A percentile compares a stretch with the other conserved stretches of the same genome.
Evolutionary conservation across 306 rosid genomes (phyloP).

Genomic region (Sicyos baderoa): DNA sequence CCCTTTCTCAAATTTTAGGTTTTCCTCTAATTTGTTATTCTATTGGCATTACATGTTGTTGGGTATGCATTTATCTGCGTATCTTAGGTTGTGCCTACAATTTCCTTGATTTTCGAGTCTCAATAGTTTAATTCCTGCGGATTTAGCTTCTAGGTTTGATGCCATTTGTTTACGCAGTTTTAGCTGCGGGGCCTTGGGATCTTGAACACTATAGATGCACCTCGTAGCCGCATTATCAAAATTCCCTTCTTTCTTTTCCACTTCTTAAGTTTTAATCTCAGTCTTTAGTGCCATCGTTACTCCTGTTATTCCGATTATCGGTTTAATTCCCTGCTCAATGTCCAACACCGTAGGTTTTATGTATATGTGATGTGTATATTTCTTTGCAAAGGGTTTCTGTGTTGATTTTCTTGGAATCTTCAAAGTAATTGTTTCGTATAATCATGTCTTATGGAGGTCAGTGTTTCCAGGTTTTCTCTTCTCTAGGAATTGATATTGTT

Average conservation of each 20-base stretch:
- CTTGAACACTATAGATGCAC: too few relatives aligned
- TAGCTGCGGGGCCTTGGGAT: too few relatives aligned
- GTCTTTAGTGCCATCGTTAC: neutral
- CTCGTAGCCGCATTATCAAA: constrained; percentile 3
- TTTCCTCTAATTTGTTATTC: neutral
- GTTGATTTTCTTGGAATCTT: neutral
- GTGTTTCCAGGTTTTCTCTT: neutral
- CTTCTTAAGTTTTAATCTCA: neutral
- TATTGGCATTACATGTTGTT: neutral
- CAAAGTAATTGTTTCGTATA: neutral
- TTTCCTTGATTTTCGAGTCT: constrained; percentile 2
- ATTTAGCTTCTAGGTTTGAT: neutral
- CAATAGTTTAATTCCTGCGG: neutral
- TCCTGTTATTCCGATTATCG: neutral
- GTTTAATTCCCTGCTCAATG: neutral
- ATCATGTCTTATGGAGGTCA: neutral
- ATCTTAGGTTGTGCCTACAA: constrained; percentile 8
- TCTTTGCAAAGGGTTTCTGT: too few relatives aligned
- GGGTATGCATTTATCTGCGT: constrained; percentile 10
- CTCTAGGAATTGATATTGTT: neutral
- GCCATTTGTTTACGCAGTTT: constrained; percentile 1
- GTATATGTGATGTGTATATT: too few relatives aligned
- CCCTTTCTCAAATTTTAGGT: neutral
- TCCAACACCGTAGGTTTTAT: too few relatives aligned
- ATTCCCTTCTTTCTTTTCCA: neutral